These are phyloP conservation scores for Straminergon stramineum DNA, from an alignment of 225 moss, liverwort and hornwort genomes.

Conservation along the genomic window DNA sequence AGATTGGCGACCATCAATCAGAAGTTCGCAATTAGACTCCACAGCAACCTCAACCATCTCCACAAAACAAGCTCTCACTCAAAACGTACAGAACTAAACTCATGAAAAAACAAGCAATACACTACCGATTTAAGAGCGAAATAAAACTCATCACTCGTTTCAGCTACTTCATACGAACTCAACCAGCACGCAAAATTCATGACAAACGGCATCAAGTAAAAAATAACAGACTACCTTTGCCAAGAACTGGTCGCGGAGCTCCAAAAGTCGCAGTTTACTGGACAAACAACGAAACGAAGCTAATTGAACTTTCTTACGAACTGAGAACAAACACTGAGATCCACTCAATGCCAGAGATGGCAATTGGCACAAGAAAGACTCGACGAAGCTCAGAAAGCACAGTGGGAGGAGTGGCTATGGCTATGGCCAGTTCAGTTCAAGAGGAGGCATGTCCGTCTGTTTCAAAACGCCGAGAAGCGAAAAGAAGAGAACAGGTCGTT, in stretches of 20 bases:
- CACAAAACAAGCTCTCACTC: not conserved
- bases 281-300: not conserved
- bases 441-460: not conserved
- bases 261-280: not conserved
- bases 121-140: not conserved
- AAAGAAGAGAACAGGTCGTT: not conserved
- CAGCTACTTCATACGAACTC: not conserved
- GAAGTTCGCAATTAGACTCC: not conserved
- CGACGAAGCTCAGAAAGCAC: not conserved
- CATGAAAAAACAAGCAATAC: not conserved
- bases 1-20: not conserved
- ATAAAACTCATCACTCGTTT: not conserved
- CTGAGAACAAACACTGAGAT: too few species aligned
- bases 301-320: not conserved
- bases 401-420: not conserved
- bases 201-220: not conserved
- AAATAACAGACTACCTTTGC: not conserved
- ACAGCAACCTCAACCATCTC: not conserved
- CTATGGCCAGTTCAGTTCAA: not conserved
- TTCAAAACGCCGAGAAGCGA: not conserved
- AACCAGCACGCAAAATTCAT: not conserved
- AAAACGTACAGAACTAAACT: not conserved
- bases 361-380: not conserved
- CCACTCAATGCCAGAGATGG: not conserved
- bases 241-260: not conserved